phyloP scores from a whole-genome alignment of 2,329 filamentous ascomycete genomes.

The Cadophora luteo-olivacea region DNA sequence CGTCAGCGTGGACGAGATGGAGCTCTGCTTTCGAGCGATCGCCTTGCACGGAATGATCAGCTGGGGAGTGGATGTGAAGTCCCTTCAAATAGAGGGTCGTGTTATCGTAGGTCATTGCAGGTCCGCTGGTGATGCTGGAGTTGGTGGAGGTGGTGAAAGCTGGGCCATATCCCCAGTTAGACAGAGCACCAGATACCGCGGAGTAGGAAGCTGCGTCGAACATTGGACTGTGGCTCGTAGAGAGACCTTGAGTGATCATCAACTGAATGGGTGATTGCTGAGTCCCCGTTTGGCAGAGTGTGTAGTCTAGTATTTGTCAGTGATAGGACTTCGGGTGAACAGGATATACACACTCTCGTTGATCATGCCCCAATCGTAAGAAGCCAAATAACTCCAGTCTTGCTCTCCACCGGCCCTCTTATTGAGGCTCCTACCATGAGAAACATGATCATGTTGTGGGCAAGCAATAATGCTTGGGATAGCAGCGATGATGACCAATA shows the following conservation, averaged over 20 bases:
- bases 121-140: slow-evolving; percentile 46
- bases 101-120: slow-evolving; percentile 53
- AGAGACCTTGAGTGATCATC: slow-evolving; percentile 48
- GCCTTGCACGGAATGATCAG: slow-evolving; percentile 55
- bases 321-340: neutral
- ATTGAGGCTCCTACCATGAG: slow-evolving; percentile 7
- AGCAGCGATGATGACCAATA: slow-evolving; percentile 2
- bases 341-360: slow-evolving; percentile 38
- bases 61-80: slow-evolving; percentile 59
- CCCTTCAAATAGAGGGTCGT: slow-evolving; percentile 54
- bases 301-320: slow-evolving; percentile 45
- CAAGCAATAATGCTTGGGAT: slow-evolving; percentile 19
- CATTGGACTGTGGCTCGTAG: slow-evolving; percentile 47
- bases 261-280: slow-evolving; percentile 58
- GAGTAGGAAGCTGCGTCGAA: slow-evolving; percentile 50
- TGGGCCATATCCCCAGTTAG: slow-evolving; percentile 58
- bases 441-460: slow-evolving; percentile 15
- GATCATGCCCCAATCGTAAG: slow-evolving; percentile 50
- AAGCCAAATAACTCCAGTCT: slow-evolving; percentile 47
- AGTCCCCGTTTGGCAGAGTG: slow-evolving; percentile 56
- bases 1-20: slow-evolving; percentile 55
- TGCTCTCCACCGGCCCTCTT: slow-evolving; percentile 19
- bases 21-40: slow-evolving; percentile 53
- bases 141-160: slow-evolving; percentile 50
- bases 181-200: slow-evolving; percentile 48